Conservation (phyloP, 164 flowering plant genomes). For the Litsea cubeba region DNA sequence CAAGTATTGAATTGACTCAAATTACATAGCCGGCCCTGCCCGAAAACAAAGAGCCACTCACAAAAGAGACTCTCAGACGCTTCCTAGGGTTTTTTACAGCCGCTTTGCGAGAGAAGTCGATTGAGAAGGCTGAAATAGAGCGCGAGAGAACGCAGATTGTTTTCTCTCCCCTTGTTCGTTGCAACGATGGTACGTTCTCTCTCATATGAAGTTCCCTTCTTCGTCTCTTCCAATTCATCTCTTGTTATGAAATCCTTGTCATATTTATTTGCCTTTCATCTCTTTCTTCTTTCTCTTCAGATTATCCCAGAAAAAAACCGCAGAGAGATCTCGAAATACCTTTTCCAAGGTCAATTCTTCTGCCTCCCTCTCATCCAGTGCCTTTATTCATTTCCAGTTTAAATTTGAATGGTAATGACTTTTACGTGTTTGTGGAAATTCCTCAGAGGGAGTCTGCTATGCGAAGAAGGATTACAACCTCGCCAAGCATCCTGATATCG, state of each 20-base stretch:
- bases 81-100: background rate
- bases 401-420: background rate
- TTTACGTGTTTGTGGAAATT: background rate
- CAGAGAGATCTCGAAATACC: constrained; percentile 53
- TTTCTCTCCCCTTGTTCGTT: background rate
- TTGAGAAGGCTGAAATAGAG: background rate
- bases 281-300: constrained; percentile 17
- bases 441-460: constrained; percentile 38
- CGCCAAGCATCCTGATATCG: constrained; percentile 47
- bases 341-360: constrained; percentile 41
- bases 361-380: background rate
- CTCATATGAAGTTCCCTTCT: too few species aligned
- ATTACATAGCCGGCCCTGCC: too few species aligned
- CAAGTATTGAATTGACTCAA: too few species aligned
- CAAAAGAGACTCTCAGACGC: background rate
- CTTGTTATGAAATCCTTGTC: background rate
- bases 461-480: constrained; percentile 49
- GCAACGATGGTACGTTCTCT: constrained; percentile 1
- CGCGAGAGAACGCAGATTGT: background rate
- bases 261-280: background rate
- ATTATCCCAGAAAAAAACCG: constrained; percentile 60
- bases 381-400: background rate
- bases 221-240: too few species aligned
- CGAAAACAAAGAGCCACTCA: too few species aligned
- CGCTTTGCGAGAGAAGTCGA: background rate